Conservation (phyloP, 306 rosid species). For the Vigna hirtella region DNA sequence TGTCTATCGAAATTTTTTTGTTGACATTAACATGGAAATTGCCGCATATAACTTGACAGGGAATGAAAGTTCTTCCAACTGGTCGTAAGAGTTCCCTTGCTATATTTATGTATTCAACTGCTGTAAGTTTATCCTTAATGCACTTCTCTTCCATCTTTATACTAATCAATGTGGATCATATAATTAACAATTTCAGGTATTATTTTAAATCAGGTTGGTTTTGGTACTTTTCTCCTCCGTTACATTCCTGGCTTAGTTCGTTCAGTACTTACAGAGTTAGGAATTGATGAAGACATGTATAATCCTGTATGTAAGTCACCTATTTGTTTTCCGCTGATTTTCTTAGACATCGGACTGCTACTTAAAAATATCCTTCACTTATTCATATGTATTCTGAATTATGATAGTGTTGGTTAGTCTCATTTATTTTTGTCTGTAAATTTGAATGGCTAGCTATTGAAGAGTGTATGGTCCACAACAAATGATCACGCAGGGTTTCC, state of each 20-base stretch:
- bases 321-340: conserved; percentile 48
- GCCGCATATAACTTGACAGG: conserved; percentile 66
- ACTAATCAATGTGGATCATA: conserved; percentile 32
- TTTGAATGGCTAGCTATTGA: conserved; percentile 13
- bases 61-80: conserved; percentile 95
- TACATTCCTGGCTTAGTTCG: conserved; percentile 72
- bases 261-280: conserved; percentile 69
- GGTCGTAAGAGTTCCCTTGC: conserved; percentile 87
- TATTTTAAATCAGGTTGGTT: conserved; percentile 70
- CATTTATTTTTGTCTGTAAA: conserved; percentile 15
- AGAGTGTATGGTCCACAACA: background rate
- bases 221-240: conserved; percentile 80
- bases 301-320: conserved; percentile 93
- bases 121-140: conserved; percentile 60
- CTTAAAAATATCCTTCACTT: conserved; percentile 12
- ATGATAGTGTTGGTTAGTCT: conserved; percentile 34
- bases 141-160: conserved; percentile 20
- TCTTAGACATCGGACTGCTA: conserved; percentile 28
- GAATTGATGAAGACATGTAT: conserved; percentile 90
- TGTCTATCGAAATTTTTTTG: conserved; percentile 13
- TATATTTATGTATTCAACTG: conserved; percentile 76
- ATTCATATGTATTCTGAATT: conserved; percentile 26
- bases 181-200: conserved; percentile 36
- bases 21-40: conserved; percentile 28
- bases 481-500: background rate